phyloP scores from a whole-genome alignment of 768 basidiomycete genomes.

The Austroboletus eburneus region DNA sequence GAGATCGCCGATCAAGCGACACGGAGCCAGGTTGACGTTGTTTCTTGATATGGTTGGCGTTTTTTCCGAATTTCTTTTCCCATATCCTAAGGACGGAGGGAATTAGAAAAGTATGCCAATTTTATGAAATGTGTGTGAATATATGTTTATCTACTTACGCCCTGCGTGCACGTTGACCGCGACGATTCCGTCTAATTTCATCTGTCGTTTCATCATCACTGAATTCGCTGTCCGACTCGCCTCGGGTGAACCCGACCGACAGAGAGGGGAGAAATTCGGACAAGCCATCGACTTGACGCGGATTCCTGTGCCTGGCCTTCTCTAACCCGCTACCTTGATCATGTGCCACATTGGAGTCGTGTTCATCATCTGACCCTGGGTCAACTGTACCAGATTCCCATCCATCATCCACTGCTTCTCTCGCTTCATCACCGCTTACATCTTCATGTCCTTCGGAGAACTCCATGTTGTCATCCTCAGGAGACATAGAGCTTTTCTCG shows the following conservation, averaged over 20 bases:
- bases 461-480: background rate
- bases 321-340: slow-evolving; percentile 12
- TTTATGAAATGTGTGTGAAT: background rate
- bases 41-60: slow-evolving; percentile 88
- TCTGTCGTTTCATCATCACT: slow-evolving; percentile 62
- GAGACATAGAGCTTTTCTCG: background rate
- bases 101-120: slow-evolving; percentile 2
- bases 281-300: slow-evolving; percentile 20
- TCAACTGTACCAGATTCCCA: slow-evolving; percentile 43
- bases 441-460: slow-evolving; percentile 21
- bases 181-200: slow-evolving; percentile 71
- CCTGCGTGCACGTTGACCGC: slow-evolving; percentile 90
- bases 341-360: slow-evolving; percentile 14
- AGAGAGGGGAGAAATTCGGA: slow-evolving; percentile 86
- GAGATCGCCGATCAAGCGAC: slow-evolving; percentile 16
- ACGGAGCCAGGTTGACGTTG: slow-evolving; percentile 26
- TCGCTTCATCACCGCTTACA: slow-evolving; percentile 4
- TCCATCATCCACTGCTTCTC: slow-evolving; percentile 21
- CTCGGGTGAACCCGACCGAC: slow-evolving; percentile 77
- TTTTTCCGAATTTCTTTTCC: slow-evolving; percentile 93
- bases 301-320: slow-evolving; percentile 11
- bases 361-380: slow-evolving; percentile 24
- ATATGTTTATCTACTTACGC: slow-evolving; percentile 58
- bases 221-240: slow-evolving; percentile 74
- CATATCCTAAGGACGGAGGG: slow-evolving; percentile 63